Percentiles rank a stretch among this genome's conserved stretches.
Evolutionary conservation across 2,329 filamentous ascomycete species (phyloP).

Genomic region (Orbilia brochopaga): DNA sequence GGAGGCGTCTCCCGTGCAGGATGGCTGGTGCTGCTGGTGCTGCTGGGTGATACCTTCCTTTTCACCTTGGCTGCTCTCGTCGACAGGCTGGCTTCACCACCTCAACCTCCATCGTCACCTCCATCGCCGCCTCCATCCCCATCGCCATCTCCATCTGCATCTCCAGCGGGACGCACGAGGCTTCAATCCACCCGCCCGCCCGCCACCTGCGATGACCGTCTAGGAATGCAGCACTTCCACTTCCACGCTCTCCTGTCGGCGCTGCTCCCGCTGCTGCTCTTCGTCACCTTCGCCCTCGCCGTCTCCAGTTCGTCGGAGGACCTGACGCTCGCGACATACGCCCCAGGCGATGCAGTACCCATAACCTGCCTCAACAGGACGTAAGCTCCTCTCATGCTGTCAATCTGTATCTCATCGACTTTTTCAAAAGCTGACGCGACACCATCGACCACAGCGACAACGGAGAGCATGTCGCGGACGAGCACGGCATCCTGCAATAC

Average conservation of each 20-base stretch:
- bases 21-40: neutral
- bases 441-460: conserved; percentile 69
- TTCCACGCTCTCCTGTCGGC: conserved; percentile 11
- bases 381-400: neutral
- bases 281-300: conserved; percentile 10
- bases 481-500: conserved; percentile 80
- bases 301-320: conserved; percentile 32
- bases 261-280: conserved; percentile 8
- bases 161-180: neutral
- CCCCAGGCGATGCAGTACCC: conserved; percentile 33
- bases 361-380: conserved; percentile 48
- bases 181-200: neutral
- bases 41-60: conserved; percentile 3
- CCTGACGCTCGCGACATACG: conserved; percentile 37
- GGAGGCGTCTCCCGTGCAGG: neutral
- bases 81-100: neutral
- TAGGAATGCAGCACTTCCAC: conserved; percentile 20
- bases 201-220: conserved; percentile 9
- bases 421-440: neutral
- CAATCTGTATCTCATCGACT: neutral
- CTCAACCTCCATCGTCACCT: neutral
- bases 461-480: conserved; percentile 85
- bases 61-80: neutral
- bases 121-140: neutral
- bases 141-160: neutral